A percentile compares a stretch with the other conserved stretches of the same genome.
phyloP scores from a whole-genome alignment of 2,329 filamentous ascomycete genomes.

The Aspergillus brunneoviolaceus region DNA sequence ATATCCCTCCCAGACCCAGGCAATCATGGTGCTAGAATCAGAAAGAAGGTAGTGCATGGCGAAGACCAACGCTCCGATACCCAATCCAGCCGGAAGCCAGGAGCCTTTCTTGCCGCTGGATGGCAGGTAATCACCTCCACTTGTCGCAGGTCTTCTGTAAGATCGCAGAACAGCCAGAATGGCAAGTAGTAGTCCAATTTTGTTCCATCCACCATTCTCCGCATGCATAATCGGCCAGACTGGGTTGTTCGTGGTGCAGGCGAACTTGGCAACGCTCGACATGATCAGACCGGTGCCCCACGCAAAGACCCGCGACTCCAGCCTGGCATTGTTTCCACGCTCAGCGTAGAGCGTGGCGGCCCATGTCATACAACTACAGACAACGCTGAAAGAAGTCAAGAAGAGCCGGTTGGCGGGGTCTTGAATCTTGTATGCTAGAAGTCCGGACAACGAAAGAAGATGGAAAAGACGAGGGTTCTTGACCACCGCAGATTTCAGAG shows the following conservation, averaged over 20 bases:
- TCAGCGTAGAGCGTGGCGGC: slow-evolving; percentile 77
- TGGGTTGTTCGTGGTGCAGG: slow-evolving; percentile 91
- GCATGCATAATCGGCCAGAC: slow-evolving; percentile 94
- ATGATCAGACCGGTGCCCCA: slow-evolving; percentile 79
- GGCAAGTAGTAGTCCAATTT: slow-evolving; percentile 72
- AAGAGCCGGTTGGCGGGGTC: slow-evolving; percentile 75
- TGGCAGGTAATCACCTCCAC: slow-evolving; percentile 51
- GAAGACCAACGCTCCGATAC: slow-evolving; percentile 82
- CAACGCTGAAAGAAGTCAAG: slow-evolving; percentile 75
- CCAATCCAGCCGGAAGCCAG: slow-evolving; percentile 68
- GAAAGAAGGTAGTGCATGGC: slow-evolving; percentile 88
- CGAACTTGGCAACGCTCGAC: slow-evolving; percentile 87
- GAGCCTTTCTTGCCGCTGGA: slow-evolving; percentile 63
- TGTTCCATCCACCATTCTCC: slow-evolving; percentile 90
- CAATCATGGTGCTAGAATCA: slow-evolving; percentile 97
- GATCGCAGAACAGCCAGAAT: slow-evolving; percentile 73
- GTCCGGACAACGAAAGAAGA: slow-evolving; percentile 72
- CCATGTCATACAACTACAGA: slow-evolving; percentile 80
- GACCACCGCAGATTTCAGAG: slow-evolving; percentile 66
- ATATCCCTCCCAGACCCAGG: slow-evolving; percentile 97
- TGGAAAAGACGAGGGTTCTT: slow-evolving; percentile 71
- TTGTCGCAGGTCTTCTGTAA: slow-evolving; percentile 63
- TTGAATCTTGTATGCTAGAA: slow-evolving; percentile 75
- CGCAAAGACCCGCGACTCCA: slow-evolving; percentile 79
- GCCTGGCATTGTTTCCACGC: slow-evolving; percentile 67